Evolutionary conservation across 2,329 filamentous ascomycete species (phyloP), one percentile per base, ranked within the genome.

Genomic region (Falciphora oryzae): DNA sequence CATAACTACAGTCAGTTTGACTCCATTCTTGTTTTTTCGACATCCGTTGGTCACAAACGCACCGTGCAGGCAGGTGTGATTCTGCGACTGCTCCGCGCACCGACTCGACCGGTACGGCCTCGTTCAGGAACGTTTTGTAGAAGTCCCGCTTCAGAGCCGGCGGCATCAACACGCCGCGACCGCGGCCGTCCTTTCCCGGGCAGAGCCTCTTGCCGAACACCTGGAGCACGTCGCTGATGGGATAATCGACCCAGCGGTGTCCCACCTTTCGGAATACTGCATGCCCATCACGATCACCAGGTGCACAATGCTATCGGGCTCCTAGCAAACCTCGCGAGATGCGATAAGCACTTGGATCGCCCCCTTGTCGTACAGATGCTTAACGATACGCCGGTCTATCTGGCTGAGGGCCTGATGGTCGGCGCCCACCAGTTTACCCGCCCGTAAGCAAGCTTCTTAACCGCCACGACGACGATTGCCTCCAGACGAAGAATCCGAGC

Each of bases 181-280:
- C 90, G 71, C 89, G 85, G 65, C 91, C 92, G 71, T 97, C 93
- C 72, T 88, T 84, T 4, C 89, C 85, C 2, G 92, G 87, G 57
- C 90, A 87, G 64, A 93, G 88, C 53, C 95, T 91, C 76, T 95
- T 96, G 70, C 95, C 95, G 71, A 98, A 97, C 94, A 99, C 99
- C 73, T 99, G 95, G 64, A 99, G 80, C 22, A 99, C 87, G 73
- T 99, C 95, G 72, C 90, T 94, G 68, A 98, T 86, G 4, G 93
- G 90, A 72, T 99, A 99, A 76, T 99, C 95, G 63, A 98, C 88
- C 75, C 99, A 99, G 67, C 96, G 89, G 75, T 99, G 96, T 99
- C 94, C 62, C 93, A 89, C 8, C 95, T 95, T 72, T 99, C 95
- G 69, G 94, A 99, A 78, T 93, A 97, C 73, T 99, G 95, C 1